A percentile compares a stretch with the other conserved stretches of the same genome.
Conservation (phyloP, 1,284 basidiomycete species). For the Sanghuangporus sanghuang region DNA sequence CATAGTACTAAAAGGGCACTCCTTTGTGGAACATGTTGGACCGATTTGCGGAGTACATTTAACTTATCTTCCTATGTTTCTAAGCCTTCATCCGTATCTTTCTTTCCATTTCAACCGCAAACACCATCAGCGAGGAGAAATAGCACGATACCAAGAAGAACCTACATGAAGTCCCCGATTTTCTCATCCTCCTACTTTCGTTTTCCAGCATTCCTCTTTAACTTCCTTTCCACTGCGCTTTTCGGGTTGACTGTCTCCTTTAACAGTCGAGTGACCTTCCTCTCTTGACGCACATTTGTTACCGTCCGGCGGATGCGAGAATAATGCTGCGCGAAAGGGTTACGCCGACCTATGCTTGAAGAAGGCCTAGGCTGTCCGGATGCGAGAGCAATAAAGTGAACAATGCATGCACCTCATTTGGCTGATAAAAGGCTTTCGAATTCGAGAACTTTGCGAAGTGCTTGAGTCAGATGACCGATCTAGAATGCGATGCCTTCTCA, state of each 20-base stretch:
- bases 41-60: too few relatives aligned
- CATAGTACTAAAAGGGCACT: too few relatives aligned
- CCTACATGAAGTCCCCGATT: conserved; percentile 53
- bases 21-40: too few relatives aligned
- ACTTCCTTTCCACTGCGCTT: conserved; percentile 70
- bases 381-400: conserved; percentile 81
- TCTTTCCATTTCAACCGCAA: neutral
- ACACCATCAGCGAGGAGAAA: neutral
- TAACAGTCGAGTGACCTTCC: conserved; percentile 62
- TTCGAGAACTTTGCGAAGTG: conserved; percentile 89
- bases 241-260: conserved; percentile 69
- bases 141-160: conserved; percentile 3
- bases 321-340: conserved; percentile 77
- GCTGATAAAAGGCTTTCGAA: conserved; percentile 79
- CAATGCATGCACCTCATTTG: conserved; percentile 62
- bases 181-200: conserved; percentile 83
- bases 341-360: conserved; percentile 83
- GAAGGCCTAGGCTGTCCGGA: conserved; percentile 82
- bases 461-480: conserved; percentile 73
- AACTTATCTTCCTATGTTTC: neutral
- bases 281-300: conserved; percentile 63
- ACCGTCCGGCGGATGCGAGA: conserved; percentile 74
- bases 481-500: conserved; percentile 45
- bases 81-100: neutral
- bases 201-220: conserved; percentile 63